phyloP scores from a whole-genome alignment of 163 green algal genomes.

The Chlorella variabilis region DNA sequence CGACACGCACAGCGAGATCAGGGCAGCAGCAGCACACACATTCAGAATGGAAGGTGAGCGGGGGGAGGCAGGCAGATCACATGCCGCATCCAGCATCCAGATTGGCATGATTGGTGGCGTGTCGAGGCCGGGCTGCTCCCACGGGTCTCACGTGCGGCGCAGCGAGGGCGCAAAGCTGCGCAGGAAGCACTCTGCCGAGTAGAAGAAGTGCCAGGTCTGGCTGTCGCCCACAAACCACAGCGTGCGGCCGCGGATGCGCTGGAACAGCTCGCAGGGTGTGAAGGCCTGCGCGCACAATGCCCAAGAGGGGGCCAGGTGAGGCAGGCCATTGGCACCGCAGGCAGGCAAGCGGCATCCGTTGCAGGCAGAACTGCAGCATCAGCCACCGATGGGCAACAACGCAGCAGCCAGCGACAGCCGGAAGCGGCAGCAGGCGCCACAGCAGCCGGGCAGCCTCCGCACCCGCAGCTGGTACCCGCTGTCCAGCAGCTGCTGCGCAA shows the following conservation, averaged over 20 bases:
- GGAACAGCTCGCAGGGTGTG: conserved; percentile 31
- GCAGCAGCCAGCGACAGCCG: not conserved
- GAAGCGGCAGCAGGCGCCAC: not conserved
- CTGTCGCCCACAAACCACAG: conserved; percentile 37
- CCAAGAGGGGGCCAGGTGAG: not conserved
- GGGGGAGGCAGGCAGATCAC: too few relatives aligned
- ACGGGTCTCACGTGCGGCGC: not conserved
- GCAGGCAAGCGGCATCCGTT: too few relatives aligned
- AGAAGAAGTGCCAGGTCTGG: conserved; percentile 39
- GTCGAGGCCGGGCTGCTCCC: too few relatives aligned
- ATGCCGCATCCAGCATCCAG: too few relatives aligned
- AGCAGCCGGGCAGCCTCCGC: too few relatives aligned
- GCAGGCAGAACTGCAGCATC: not conserved
- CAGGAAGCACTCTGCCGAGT: conserved; percentile 37
- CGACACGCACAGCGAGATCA: too few relatives aligned
- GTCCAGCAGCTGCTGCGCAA: not conserved
- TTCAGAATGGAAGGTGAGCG: too few relatives aligned
- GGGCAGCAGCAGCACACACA: too few relatives aligned
- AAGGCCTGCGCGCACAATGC: conserved; percentile 8
- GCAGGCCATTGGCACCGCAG: too few relatives aligned
- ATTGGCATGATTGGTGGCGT: too few relatives aligned
- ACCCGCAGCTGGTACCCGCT: not conserved
- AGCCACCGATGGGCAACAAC: not conserved
- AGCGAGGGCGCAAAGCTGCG: conserved; percentile 27
- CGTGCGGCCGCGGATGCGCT: conserved; percentile 28